Base-by-base conservation (phyloP, 306 rosid species). In the Ziziphus jujuba region DNA sequence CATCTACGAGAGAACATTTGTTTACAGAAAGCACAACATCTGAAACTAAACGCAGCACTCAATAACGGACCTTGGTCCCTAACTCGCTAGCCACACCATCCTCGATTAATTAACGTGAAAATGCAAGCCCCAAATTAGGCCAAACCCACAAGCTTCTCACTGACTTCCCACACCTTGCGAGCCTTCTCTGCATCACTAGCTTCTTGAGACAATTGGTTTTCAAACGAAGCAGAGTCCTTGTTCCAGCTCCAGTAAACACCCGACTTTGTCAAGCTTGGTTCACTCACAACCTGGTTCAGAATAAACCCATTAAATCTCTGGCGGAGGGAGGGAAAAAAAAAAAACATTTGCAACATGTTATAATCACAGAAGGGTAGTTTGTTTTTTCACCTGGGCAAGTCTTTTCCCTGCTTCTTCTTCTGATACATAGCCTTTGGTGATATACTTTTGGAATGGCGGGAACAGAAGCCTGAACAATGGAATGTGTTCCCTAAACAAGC, bases 241-340 rank as follows among this genome's bases (percentile, higher is more conserved):
- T 95, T 95, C 99, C 99, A 95, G 90, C 99, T 95, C 97, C 99
- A 90, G 80, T 95, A 95, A 40, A 95, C 97, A 38, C 99, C 99
- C 0, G 99, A 95, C 74, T 95, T 95, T 21, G 96, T 95, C 75
- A 95, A 81, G 85, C 97, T 95, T 2, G 95, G 99, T 17, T 93
- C 97, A 44, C 89, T 79, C 50, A 93, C 97, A 77, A 93, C 99
- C 99, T 93, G 73, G 25, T 76, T 77, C 22, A 40, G 24, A 59
- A 77, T 53, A 56, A 19, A 55, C 66, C 49, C 51, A 70, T 43
- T 43, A 31, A 66, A 40, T 61, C 48, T 67, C 52, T 28, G 4
- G 33, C 49, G 22, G 38, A 33, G 35, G 70, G 7, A n/a, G 54
- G 61, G 35, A 34, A 44, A 23, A 48, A 54, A 2, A 33, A 55